Evolutionary conservation across 2,329 filamentous ascomycete species (phyloP).

Genomic region (Malbranchea cinnamomea): DNA sequence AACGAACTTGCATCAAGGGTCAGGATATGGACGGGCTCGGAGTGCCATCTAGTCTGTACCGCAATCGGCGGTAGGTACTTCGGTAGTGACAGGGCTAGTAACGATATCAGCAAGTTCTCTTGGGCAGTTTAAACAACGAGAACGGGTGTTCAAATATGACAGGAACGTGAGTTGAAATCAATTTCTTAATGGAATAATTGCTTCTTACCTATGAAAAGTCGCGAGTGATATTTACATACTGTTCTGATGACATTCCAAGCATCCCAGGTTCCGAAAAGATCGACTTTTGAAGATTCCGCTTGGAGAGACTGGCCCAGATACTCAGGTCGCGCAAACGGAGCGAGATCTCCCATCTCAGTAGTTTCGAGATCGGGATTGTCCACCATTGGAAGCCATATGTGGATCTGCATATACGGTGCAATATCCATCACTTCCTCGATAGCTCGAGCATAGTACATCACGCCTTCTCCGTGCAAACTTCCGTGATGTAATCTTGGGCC

Average conservation of each 20-base stretch:
- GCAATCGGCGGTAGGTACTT: slow-evolving; percentile 41
- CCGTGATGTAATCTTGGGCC: slow-evolving; percentile 55
- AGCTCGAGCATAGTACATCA: slow-evolving; percentile 65
- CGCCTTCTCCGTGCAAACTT: slow-evolving; percentile 33
- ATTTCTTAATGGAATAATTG: neutral
- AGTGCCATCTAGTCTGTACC: slow-evolving; percentile 47
- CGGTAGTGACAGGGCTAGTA: slow-evolving; percentile 41
- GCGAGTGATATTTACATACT: slow-evolving; percentile 68
- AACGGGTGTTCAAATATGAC: too few species aligned
- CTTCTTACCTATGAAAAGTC: slow-evolving; percentile 68
- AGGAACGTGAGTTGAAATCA: neutral
- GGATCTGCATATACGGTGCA: slow-evolving; percentile 61
- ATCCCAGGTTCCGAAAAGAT: slow-evolving; percentile 76
- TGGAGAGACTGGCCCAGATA: slow-evolving; percentile 20
- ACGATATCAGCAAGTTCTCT: slow-evolving; percentile 12
- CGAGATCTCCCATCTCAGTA: slow-evolving; percentile 30
- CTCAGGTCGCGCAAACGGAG: slow-evolving; percentile 27
- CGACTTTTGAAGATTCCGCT: slow-evolving; percentile 35
- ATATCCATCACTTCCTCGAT: slow-evolving; percentile 65
- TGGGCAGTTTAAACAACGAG: too few species aligned
- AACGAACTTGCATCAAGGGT: slow-evolving; percentile 39
- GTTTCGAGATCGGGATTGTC: slow-evolving; percentile 47
- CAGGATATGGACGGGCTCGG: slow-evolving; percentile 45
- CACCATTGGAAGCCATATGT: slow-evolving; percentile 73
- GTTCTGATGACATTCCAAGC: slow-evolving; percentile 80